These are phyloP conservation scores for Neopestalotiopsis sp. DNA, from an alignment of 2,329 filamentous ascomycete species.

Conservation along the genomic window DNA sequence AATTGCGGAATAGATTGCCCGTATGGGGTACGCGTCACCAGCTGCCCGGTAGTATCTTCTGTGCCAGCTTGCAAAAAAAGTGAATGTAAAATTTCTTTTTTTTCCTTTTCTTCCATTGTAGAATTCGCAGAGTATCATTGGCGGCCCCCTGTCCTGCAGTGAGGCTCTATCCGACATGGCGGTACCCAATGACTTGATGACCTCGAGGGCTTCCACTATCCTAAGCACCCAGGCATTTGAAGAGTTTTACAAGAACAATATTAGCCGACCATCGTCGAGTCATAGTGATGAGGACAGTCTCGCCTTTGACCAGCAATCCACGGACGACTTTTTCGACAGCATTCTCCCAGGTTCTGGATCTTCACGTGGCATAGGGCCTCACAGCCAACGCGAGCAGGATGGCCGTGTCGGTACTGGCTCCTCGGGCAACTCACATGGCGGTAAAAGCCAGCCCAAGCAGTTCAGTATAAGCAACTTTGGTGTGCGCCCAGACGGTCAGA, in stretches of 20 bases:
- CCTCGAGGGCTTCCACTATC: neutral
- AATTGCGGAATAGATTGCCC: neutral
- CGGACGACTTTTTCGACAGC: neutral
- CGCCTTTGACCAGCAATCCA: neutral
- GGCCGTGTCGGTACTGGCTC: neutral
- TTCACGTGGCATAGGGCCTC: neutral
- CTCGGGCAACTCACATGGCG: neutral
- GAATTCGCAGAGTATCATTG: neutral
- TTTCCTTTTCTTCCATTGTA: neutral
- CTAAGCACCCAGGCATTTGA: slow-evolving; percentile 5
- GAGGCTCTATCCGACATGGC: neutral
- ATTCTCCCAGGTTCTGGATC: neutral
- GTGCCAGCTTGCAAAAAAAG: neutral
- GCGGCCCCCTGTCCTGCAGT: neutral
- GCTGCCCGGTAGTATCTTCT: neutral
- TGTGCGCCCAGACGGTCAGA: neutral
- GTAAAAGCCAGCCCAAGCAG: neutral
- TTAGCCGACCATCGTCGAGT: neutral
- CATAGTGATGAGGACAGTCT: neutral
- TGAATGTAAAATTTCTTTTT: neutral
- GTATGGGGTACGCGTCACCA: neutral
- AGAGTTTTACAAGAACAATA: neutral
- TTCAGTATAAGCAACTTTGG: slow-evolving; percentile 8
- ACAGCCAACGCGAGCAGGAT: neutral
- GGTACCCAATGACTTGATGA: neutral